Evolutionary conservation across 75 land plant genomes (phyloP).

Genomic region (Pinus tabuliformis): DNA sequence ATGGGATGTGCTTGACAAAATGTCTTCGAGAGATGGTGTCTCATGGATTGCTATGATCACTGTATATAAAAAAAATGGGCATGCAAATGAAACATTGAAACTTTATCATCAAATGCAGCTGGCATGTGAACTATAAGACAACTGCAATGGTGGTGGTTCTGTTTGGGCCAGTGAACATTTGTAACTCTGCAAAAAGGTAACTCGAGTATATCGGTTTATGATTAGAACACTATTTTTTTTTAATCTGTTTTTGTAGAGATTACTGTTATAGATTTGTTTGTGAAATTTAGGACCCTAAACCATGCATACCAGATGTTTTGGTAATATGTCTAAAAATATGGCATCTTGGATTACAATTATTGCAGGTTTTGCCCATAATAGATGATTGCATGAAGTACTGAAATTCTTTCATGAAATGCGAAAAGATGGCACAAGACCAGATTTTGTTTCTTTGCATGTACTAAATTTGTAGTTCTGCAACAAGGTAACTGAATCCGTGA

Average conservation of each 20-base stretch:
- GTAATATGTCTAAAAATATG: too few species aligned
- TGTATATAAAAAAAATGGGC: slow-evolving; percentile 18
- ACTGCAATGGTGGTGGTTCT: slow-evolving; percentile 13
- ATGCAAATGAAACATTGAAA: slow-evolving; percentile 5
- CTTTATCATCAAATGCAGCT: slow-evolving; percentile 14
- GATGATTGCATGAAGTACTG: too few species aligned
- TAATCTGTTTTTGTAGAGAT: slow-evolving; percentile 9
- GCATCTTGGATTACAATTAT: too few species aligned
- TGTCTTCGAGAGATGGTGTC: slow-evolving; percentile 9
- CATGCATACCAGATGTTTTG: neutral
- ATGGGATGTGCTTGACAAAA: slow-evolving; percentile 1
- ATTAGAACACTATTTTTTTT: neutral
- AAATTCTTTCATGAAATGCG: too few species aligned
- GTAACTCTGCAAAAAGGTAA: slow-evolving; percentile 4
- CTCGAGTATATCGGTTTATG: slow-evolving; percentile 7
- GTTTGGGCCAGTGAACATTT: slow-evolving; percentile 8
- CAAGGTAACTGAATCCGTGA: too few species aligned
- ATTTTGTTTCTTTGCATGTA: slow-evolving; percentile 9
- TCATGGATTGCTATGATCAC: slow-evolving; percentile 27
- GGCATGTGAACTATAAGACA: slow-evolving; percentile 9
- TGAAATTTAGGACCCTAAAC: slow-evolving; percentile 5
- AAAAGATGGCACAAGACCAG: neutral
- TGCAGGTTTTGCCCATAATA: too few species aligned
- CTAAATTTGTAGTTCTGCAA: neutral
- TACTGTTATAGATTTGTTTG: slow-evolving; percentile 16